These are phyloP conservation scores for Kodamaea derodonti DNA, from an alignment of 1,139 yeast species.

Conservation along the genomic window DNA sequence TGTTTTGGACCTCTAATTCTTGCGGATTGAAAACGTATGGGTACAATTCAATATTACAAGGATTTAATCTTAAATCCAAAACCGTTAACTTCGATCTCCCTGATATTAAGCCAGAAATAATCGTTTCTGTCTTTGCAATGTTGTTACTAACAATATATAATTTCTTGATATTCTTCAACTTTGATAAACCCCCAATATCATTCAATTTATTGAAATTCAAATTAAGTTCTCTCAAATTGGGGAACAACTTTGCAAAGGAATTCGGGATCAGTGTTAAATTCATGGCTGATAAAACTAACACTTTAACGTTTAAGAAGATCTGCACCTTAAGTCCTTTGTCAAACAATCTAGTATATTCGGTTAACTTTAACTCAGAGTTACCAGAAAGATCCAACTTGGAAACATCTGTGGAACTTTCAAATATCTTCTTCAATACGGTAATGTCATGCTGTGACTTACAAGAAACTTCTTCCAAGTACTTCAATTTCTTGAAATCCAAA, in stretches of 20 bases:
- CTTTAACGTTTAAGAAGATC: conserved; percentile 34
- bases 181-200: conserved; percentile 25
- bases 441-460: conserved; percentile 30
- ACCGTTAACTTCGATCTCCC: conserved; percentile 31
- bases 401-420: conserved; percentile 19
- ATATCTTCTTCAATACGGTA: conserved; percentile 17
- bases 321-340: conserved; percentile 2
- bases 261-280: conserved; percentile 34
- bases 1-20: conserved; percentile 25
- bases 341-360: conserved; percentile 6
- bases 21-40: conserved; percentile 52
- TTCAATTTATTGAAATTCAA: conserved; percentile 46
- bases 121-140: conserved; percentile 28
- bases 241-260: conserved; percentile 35
- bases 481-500: conserved; percentile 26
- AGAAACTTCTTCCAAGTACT: conserved; percentile 41
- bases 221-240: conserved; percentile 46
- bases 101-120: conserved; percentile 31
- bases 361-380: conserved; percentile 17
- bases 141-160: conserved; percentile 47
- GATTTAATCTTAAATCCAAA: conserved; percentile 51
- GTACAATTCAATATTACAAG: conserved; percentile 45
- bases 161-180: conserved; percentile 32
- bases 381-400: conserved; percentile 39
- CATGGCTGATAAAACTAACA: conserved; percentile 44